Evolutionary conservation across 2,329 filamentous ascomycete species (phyloP).

Genomic region (Rhynchosporium secalis): DNA sequence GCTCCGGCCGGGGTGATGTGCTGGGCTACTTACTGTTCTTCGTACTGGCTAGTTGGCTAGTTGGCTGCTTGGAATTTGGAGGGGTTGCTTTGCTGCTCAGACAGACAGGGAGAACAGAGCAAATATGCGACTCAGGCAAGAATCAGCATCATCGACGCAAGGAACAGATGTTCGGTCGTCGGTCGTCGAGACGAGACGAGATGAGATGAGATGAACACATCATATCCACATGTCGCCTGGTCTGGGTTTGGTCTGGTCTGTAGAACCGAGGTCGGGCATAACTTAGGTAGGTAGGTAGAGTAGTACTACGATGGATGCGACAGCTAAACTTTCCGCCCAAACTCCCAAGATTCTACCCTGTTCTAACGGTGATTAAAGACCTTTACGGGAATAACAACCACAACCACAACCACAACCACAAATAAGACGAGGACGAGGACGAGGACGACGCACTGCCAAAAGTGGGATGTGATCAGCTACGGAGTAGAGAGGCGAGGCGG

Average conservation of each 20-base stretch:
- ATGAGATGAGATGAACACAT: not conserved
- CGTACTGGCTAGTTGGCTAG: too few species aligned
- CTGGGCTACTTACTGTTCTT: too few species aligned
- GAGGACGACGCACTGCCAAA: not conserved
- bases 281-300: too few species aligned
- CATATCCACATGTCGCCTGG: too few species aligned
- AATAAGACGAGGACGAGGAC: not conserved
- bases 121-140: constrained; percentile 5
- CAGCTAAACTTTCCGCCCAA: too few species aligned
- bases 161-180: not conserved
- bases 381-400: not conserved
- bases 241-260: too few species aligned
- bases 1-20: too few species aligned
- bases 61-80: not conserved
- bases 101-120: not conserved
- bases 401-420: not conserved
- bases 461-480: not conserved
- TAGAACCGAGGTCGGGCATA: too few species aligned
- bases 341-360: not conserved
- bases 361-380: not conserved
- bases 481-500: not conserved
- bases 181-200: not conserved
- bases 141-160: constrained; percentile 1
- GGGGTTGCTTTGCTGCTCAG: not conserved
- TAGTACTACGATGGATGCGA: too few species aligned